These are phyloP conservation scores for Peterozyma toletana DNA, from an alignment of 805 yeast genomes.

Conservation along the genomic window DNA sequence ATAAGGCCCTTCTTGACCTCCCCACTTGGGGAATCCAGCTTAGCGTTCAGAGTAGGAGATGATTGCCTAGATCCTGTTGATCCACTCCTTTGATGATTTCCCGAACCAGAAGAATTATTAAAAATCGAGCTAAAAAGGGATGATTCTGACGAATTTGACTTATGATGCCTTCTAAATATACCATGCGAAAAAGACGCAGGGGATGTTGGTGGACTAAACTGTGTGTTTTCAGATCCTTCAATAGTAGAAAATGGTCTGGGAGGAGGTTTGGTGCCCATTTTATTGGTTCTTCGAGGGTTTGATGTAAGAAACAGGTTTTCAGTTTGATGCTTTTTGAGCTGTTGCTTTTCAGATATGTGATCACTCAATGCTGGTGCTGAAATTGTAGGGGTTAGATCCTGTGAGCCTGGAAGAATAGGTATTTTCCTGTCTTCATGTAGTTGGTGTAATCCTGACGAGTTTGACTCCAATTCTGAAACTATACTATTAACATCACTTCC, in stretches of 20 bases:
- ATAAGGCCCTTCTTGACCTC: constrained; percentile 6
- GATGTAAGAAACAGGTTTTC: not conserved
- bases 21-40: constrained; percentile 6
- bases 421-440: constrained; percentile 7
- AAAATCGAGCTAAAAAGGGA: constrained; percentile 31
- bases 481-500: constrained; percentile 3
- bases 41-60: constrained; percentile 14
- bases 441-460: not conserved
- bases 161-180: constrained; percentile 56
- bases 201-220: constrained; percentile 17
- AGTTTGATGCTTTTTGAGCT: not conserved
- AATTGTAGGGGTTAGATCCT: constrained; percentile 25
- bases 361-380: constrained; percentile 24
- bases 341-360: not conserved
- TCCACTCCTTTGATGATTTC: constrained; percentile 25
- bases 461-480: not conserved
- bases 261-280: constrained; percentile 3
- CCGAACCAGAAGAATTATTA: constrained; percentile 22
- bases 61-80: constrained; percentile 29
- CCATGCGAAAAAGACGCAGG: constrained; percentile 31
- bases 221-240: constrained; percentile 21
- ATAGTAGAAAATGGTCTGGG: constrained; percentile 30
- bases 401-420: constrained; percentile 10
- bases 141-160: constrained; percentile 57
- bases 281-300: constrained; percentile 2